Evolutionary conservation across 2,329 filamentous ascomycete genomes (phyloP), one percentile per base, ranked within the genome.

Genomic region (Tolypocladium endophyticum): DNA sequence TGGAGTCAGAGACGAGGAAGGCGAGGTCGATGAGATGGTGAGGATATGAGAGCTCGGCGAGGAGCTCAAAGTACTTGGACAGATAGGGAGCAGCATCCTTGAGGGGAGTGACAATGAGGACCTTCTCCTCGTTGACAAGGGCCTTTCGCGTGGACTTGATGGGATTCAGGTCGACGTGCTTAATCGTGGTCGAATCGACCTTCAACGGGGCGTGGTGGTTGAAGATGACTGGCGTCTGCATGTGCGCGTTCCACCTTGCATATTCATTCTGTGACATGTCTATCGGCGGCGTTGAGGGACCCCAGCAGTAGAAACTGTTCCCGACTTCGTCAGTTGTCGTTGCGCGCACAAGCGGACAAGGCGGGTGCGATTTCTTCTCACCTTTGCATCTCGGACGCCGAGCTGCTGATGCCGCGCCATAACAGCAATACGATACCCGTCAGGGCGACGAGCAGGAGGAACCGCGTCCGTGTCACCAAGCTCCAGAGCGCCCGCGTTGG

Each of bases 1-100:
- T 97, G 41, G 94, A 97, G 72, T 99, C 94, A 62, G 94, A 97
- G 30, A 99, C 94, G 38, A 99, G 80, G 71, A 99, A 99, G 7
- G 94, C 94, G 55, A 99, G 82, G 72, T 99, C 94, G 70, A 99
- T 95, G 57, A 99, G 82, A 71, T 96, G 89, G 73, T 99, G 94
- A 0, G 94, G 94, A 70, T 99, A 99, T 4, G 90, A 92, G 65
- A 99, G 82, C 72, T 94, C 86, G 63, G 88, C 86, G 67, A 99
- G 79, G 47, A 99, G 87, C 72, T 97, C 92, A 72, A 99, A 97
- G 76, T 97, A 93, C 74, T 93, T 92, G 61, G 85, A 83, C 59
- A 99, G 81, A 73, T 90, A 90, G 16, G 80, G 80, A 12, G 91
- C 85, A 60, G 94, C 93, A 74, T 99, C 92, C 74, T 94, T 91